Evolutionary conservation across 2,329 filamentous ascomycete species (phyloP).

Genomic region (Colletotrichum kahawae): DNA sequence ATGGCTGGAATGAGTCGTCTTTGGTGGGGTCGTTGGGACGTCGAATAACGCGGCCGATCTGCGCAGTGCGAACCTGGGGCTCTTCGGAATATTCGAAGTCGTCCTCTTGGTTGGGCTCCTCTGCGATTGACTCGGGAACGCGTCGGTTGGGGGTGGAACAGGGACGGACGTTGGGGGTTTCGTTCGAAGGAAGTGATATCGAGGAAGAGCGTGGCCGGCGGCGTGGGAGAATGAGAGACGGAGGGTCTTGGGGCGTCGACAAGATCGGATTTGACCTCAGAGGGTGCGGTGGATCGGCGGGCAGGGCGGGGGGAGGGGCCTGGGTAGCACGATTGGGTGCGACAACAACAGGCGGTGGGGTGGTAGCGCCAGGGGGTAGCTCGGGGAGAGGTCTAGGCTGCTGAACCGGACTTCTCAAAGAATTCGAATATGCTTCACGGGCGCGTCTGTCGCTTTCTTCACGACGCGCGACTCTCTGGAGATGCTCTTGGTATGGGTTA

Average conservation of each 20-base stretch:
- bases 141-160: background rate
- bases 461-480: slow-evolving; percentile 10
- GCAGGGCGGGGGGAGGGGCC: slow-evolving; percentile 9
- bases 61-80: slow-evolving; percentile 5
- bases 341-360: background rate
- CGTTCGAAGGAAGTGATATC: background rate
- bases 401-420: background rate
- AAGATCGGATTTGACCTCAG: slow-evolving; percentile 18
- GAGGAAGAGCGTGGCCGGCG: slow-evolving; percentile 13
- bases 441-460: background rate
- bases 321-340: background rate
- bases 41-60: slow-evolving; percentile 4
- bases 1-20: background rate
- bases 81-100: slow-evolving; percentile 9
- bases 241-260: slow-evolving; percentile 12
- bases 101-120: background rate
- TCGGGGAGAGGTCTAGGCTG: slow-evolving; percentile 12
- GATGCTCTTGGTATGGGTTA: slow-evolving; percentile 12
- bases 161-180: background rate
- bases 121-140: background rate
- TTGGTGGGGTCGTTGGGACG: background rate
- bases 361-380: slow-evolving; percentile 1
- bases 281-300: slow-evolving; percentile 16
- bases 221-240: background rate
- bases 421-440: background rate